Base-by-base conservation (phyloP, 2,329 filamentous ascomycete species). In the Fusarium tanahbumbuense region DNA sequence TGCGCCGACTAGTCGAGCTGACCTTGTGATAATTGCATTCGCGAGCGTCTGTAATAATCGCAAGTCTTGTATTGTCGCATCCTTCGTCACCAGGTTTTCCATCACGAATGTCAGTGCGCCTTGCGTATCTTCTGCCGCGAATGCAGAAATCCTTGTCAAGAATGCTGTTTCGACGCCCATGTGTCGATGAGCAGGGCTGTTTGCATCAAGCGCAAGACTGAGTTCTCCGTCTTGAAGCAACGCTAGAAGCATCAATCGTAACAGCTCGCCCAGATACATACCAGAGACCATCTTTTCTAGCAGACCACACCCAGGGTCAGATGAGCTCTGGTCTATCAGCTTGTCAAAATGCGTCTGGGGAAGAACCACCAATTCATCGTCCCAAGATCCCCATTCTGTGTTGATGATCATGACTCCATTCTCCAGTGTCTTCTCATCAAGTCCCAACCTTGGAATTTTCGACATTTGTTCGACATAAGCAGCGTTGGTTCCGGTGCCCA, bases 381-480 rank as follows among this genome's bases (percentile, higher is more conserved):
- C 61, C 59, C 59, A 64, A 3, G 34, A 64, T 3, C 61, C 59
- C 61, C 59, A 64, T 50, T 64, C 61, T 2, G 61, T 64, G 5
- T 64, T 64, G 4, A 64, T 56, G 0, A 63, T 48, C 60, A 64
- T 64, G 3, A 64, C 9, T 1, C 15, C 44, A 0, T 28, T 12
- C 0, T 2, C 5, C 13, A 5, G 20, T 0, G 6, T 0, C 1
- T 12, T 4, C 3, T 11, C 6, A 1, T 10, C 1, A 0, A 5
- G 3, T 0, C 6, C 8, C 6, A 63, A 28, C n/a, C 60, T 47
- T 8, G 34, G 13, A 0, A 63, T 44, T 0, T 63, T 63, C 0
- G 34, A 4, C 1, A 44, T 8, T 5, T n/a, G 22, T 23, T 63
- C 60, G 4, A 37, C 25, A 30, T 63, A 63, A 0, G 60, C 60